These are phyloP conservation scores for Bassia scoparia DNA, from an alignment of 148 eudicot genomes.

Conservation along the genomic window DNA sequence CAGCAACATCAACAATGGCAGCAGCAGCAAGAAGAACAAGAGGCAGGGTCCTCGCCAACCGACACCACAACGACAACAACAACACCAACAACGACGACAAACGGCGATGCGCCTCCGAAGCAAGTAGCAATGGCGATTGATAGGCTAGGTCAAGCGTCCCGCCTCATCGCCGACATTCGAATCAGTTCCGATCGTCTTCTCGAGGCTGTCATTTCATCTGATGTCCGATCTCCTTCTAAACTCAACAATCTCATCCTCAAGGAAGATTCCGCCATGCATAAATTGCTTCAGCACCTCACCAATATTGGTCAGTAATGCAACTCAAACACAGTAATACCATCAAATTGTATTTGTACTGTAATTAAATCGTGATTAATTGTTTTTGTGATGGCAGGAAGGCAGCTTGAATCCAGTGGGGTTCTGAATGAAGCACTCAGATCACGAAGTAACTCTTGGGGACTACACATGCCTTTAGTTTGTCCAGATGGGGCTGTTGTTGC, in stretches of 20 bases:
- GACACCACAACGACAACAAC: not conserved
- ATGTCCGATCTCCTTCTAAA: conserved; percentile 46
- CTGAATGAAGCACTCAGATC: conserved; percentile 83
- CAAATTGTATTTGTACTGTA: too few species aligned
- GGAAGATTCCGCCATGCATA: conserved; percentile 67
- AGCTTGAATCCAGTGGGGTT: conserved; percentile 90
- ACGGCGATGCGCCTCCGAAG: conserved; percentile 82
- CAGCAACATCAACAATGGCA: conserved; percentile 6
- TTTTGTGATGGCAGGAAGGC: conserved; percentile 52
- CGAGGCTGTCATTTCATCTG: conserved; percentile 55
- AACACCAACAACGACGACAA: conserved; percentile 6
- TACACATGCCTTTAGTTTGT: conserved; percentile 98
- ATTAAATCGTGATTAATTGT: not conserved
- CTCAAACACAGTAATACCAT: too few species aligned
- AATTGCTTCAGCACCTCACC: conserved; percentile 64
- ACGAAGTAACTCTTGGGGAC: conserved; percentile 97
- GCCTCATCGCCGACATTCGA: conserved; percentile 79
- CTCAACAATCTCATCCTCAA: conserved; percentile 46
- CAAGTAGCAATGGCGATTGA: conserved; percentile 94
- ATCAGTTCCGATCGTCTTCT: conserved; percentile 88
- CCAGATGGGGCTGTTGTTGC: conserved; percentile 99
- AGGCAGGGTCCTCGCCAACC: not conserved
- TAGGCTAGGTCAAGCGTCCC: conserved; percentile 68
- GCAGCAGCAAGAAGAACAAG: not conserved
- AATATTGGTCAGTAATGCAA: too few species aligned